Evolutionary conservation across 75 land plant species (phyloP), one percentile per base, ranked within the genome.

Genomic region (Sequoia sempervirens): DNA sequence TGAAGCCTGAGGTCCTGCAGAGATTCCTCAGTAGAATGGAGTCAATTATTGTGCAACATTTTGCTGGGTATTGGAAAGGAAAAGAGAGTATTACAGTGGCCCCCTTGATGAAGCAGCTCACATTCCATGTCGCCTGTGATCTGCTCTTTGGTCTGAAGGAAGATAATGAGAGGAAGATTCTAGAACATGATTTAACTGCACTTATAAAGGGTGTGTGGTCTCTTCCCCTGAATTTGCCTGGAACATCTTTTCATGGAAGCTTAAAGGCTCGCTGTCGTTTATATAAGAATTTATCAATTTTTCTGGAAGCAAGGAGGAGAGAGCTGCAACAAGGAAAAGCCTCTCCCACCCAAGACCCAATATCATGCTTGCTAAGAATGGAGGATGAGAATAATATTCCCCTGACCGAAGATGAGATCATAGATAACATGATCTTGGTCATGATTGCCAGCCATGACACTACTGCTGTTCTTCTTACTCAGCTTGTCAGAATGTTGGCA

Each of bases 51-150:
- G 23, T 85, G 80, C 23, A 84, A 37, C 88, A 81, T 23, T 34
- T 85, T 26, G 12, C 30, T 1, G n/a, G 3, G 32, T n/a, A 18
- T 54, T 82, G 34, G 46, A 18, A 79, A 8, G 87, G 82, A 5
- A 53, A 83, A 23, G 85, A 88, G 26, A 56, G 41, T 45, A 43
- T 86, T 43, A 56, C 74, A 41, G 83, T 80, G 1, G 86, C 80
- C 30, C 80, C 81, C 28, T 50, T 89, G 14, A 84, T 89, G 89
- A 89, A 89, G 84, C 68, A 82, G 84, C 73, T 89, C 28, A 61
- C 88, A 14, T 89, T 89, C 69, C 52, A 84, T 28, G 64, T 89
- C 17, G 72, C 88, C 32, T 84, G 89, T 46, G 74, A 82, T 32
- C 69, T 89, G 26, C 70, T 89, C 37, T 80, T 89, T 28, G 81